These are phyloP conservation scores for Plectranthus barbatus DNA, from an alignment of 257 asterid species.

Conservation along the genomic window DNA sequence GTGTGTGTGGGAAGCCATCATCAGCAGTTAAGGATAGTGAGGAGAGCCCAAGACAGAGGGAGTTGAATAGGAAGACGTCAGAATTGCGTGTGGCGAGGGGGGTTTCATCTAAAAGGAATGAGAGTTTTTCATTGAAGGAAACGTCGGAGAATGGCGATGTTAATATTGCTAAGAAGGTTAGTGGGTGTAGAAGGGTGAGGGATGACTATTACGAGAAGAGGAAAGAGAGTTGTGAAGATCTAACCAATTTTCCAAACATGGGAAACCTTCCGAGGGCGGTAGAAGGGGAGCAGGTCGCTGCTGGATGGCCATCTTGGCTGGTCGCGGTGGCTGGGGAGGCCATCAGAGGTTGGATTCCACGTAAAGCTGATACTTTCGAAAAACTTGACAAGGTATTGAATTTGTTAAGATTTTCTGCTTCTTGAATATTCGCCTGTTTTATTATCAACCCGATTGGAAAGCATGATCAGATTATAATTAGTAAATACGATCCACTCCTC, in stretches of 20 bases:
- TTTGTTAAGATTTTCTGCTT: background rate
- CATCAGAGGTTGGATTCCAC: slow-evolving; percentile 81
- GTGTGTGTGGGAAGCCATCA: slow-evolving; percentile 72
- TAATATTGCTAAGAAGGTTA: slow-evolving; percentile 45
- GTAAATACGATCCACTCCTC: no score
- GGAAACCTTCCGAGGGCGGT: slow-evolving; percentile 54
- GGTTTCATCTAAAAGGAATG: slow-evolving; percentile 46
- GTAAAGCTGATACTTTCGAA: slow-evolving; percentile 78
- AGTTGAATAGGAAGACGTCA: slow-evolving; percentile 40
- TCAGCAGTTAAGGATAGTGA: slow-evolving; percentile 37
- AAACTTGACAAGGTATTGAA: slow-evolving; percentile 74
- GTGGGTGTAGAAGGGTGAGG: slow-evolving; percentile 61
- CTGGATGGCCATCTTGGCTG: slow-evolving; percentile 99
- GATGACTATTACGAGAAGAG: slow-evolving; percentile 54
- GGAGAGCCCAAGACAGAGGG: slow-evolving; percentile 56
- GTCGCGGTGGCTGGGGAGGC: slow-evolving; percentile 87
- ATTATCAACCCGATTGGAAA: background rate
- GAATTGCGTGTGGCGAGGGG: slow-evolving; percentile 41
- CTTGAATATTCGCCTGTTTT: background rate
- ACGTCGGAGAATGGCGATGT: slow-evolving; percentile 34
- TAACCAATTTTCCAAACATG: slow-evolving; percentile 34
- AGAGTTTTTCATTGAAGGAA: slow-evolving; percentile 46
- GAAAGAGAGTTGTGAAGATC: slow-evolving; percentile 29
- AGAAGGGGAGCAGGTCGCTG: slow-evolving; percentile 81
- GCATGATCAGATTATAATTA: no score